Conservation (phyloP, 306 rosid species). For the Glycine latifolia region DNA sequence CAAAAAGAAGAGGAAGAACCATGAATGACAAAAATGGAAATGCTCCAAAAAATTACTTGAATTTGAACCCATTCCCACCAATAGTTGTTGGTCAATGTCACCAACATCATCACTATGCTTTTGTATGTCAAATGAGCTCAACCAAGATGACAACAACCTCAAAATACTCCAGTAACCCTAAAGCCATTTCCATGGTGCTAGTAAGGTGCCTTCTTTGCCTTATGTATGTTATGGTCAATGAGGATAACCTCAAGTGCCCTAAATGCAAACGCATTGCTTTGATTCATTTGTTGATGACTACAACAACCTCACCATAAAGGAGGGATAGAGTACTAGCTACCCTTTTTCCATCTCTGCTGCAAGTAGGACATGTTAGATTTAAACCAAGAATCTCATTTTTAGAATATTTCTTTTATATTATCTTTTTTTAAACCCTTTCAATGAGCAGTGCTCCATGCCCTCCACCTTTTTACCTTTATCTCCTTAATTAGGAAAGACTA, state of each 20-base stretch:
- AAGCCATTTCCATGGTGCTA: conserved; percentile 78
- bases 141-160: conserved; percentile 51
- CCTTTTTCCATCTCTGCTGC: not conserved
- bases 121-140: conserved; percentile 78
- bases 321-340: conserved; percentile 49
- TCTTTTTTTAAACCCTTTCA: not conserved
- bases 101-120: conserved; percentile 83
- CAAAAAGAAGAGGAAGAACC: not conserved
- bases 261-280: conserved; percentile 91
- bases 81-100: conserved; percentile 62
- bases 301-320: conserved; percentile 46
- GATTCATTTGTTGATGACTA: conserved; percentile 69
- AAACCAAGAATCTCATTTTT: too few species aligned
- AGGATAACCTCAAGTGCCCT: conserved; percentile 85
- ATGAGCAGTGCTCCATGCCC: conserved; percentile 46
- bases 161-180: conserved; percentile 69
- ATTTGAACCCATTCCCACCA: conserved; percentile 89
- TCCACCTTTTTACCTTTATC: too few species aligned
- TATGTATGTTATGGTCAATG: conserved; percentile 92
- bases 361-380: too few species aligned
- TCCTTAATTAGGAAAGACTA: not conserved
- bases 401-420: too few species aligned
- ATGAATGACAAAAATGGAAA: conserved; percentile 80
- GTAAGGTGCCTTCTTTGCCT: conserved; percentile 90
- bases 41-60: conserved; percentile 79